Conservation (phyloP, 2,329 filamentous ascomycete genomes). For the Catunica adiposa region DNA sequence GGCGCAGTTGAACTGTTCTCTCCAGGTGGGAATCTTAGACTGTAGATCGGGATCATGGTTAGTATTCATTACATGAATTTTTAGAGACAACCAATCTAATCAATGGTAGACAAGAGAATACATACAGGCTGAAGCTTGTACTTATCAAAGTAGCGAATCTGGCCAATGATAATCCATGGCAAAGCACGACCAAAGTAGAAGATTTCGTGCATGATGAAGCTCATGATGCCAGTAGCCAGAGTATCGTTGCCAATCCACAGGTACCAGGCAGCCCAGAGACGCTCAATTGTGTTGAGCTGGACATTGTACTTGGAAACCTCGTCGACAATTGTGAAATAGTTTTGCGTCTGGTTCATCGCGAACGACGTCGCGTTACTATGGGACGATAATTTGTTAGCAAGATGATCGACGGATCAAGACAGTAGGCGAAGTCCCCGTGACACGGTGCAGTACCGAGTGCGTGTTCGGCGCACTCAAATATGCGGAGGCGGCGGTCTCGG, state of each 20-base stretch:
- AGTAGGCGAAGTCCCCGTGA: neutral
- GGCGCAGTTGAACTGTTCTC: slow-evolving; percentile 90
- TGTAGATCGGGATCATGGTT: slow-evolving; percentile 15
- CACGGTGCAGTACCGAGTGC: neutral
- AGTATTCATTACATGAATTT: neutral
- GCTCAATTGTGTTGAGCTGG: slow-evolving; percentile 71
- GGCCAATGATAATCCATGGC: slow-evolving; percentile 86
- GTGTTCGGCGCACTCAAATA: neutral
- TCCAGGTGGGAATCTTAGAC: slow-evolving; percentile 76
- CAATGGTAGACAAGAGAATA: slow-evolving; percentile 15
- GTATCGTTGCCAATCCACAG: slow-evolving; percentile 96
- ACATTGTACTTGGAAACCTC: slow-evolving; percentile 60
- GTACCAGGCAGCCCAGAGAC: slow-evolving; percentile 91
- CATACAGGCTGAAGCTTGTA: slow-evolving; percentile 86
- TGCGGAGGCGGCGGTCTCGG: neutral
- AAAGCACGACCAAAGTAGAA: slow-evolving; percentile 87
- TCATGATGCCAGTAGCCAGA: slow-evolving; percentile 93
- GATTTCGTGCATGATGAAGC: slow-evolving; percentile 83
- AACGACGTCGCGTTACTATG: slow-evolving; percentile 35
- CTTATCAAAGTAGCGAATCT: slow-evolving; percentile 70
- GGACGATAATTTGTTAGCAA: slow-evolving; percentile 4
- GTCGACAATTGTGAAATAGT: slow-evolving; percentile 42
- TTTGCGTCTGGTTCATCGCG: slow-evolving; percentile 29
- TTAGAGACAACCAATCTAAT: neutral
- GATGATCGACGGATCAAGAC: neutral